A percentile compares a stretch with the other conserved stretches of the same genome.
Evolutionary conservation across 371 early-diverging fungal species (phyloP).

Genomic region (Lichtheimia corymbifera): DNA sequence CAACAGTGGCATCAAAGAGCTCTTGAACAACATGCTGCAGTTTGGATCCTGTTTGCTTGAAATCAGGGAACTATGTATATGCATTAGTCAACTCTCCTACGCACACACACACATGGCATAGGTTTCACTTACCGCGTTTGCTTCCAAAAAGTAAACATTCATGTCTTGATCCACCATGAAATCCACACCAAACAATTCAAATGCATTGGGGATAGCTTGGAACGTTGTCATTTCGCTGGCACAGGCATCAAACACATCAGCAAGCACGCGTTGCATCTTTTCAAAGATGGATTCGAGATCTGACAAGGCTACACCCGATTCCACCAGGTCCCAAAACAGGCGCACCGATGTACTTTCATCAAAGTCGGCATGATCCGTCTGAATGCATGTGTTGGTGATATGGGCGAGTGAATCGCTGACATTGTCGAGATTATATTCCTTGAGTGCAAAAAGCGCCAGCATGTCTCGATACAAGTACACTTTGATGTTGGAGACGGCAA

Average conservation of each 20-base stretch:
- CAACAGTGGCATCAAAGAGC: slow-evolving; percentile 59
- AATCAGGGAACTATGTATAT: slow-evolving; percentile 63
- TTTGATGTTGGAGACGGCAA: slow-evolving; percentile 64
- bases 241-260: slow-evolving; percentile 64
- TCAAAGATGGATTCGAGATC: slow-evolving; percentile 51
- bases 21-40: slow-evolving; percentile 61
- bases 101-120: too few relatives aligned
- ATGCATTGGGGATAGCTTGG: slow-evolving; percentile 68
- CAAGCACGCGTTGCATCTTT: slow-evolving; percentile 59
- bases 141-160: slow-evolving; percentile 62
- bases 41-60: slow-evolving; percentile 68
- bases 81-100: slow-evolving; percentile 16
- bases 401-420: slow-evolving; percentile 57
- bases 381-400: slow-evolving; percentile 75
- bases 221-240: slow-evolving; percentile 66
- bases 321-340: slow-evolving; percentile 60
- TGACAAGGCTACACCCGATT: slow-evolving; percentile 20
- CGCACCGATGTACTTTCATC: slow-evolving; percentile 61
- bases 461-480: slow-evolving; percentile 70
- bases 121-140: slow-evolving; percentile 57
- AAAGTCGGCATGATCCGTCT: slow-evolving; percentile 53
- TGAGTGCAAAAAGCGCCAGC: slow-evolving; percentile 69
- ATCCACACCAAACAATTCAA: slow-evolving; percentile 75
- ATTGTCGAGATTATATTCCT: slow-evolving; percentile 42
- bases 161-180: slow-evolving; percentile 63